Conservation (phyloP, 139 green algal species). For the Gonium pectorale region DNA sequence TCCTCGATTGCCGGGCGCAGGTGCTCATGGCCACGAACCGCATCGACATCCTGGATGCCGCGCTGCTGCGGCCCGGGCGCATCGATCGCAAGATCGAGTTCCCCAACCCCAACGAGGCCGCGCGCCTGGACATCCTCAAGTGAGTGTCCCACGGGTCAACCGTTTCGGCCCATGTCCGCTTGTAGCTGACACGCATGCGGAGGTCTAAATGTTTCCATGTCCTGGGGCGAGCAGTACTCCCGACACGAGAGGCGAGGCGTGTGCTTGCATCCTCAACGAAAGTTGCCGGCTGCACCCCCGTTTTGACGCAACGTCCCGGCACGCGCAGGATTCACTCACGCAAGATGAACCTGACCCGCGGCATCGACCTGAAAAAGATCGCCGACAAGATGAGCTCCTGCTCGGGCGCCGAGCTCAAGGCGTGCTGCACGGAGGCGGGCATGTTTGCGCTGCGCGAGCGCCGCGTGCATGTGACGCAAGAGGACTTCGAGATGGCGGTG, state of each 20-base stretch:
- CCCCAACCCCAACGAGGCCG: constrained; percentile 94
- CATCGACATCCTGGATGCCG: constrained; percentile 98
- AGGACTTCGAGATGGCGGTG: constrained; percentile 99
- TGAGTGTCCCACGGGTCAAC: no score
- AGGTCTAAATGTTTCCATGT: no score
- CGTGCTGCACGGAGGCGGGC: constrained; percentile 96
- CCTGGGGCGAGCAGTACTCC: no score
- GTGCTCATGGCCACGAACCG: constrained; percentile 99
- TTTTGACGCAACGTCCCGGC: no score
- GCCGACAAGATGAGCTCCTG: constrained; percentile 94
- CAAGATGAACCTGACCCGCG: constrained; percentile 92
- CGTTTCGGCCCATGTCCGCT: no score
- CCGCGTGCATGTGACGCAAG: constrained; percentile 97
- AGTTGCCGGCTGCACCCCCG: no score
- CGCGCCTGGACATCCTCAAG: constrained; percentile 95
- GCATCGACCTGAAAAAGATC: constrained; percentile 96
- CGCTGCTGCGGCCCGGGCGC: constrained; percentile 96
- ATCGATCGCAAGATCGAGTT: constrained; percentile 99
- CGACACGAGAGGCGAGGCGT: no score
- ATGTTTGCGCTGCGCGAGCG: constrained; percentile 99
- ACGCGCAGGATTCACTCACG: constrained; percentile 47
- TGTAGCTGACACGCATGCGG: no score
- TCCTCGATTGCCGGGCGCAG: constrained; percentile 75
- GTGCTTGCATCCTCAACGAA: no score
- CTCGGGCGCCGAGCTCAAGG: constrained; percentile 96